Evolutionary conservation across 2,329 filamentous ascomycete genomes (phyloP), one percentile per base, ranked within the genome.

Genomic region (Clarireedia monteithiana): DNA sequence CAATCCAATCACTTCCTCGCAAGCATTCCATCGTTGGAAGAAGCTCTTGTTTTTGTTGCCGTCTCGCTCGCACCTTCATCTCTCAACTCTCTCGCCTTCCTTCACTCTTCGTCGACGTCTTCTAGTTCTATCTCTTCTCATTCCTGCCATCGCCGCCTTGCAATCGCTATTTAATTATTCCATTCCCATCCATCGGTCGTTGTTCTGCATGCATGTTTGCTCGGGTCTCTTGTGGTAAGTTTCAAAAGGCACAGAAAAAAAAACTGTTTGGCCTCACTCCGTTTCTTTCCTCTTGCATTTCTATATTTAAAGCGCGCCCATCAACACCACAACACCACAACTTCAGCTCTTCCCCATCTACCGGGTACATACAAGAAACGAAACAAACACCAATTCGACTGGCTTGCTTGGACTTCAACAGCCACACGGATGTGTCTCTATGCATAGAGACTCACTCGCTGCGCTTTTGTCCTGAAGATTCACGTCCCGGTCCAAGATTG

Each of bases 241-340:
- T 23, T 20, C 30, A 34, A 12, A 34, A 12, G 27, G 6, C 24
- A 24, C 20, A 20, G 20, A 10, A 30, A 50, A 24, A 38, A 26
- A 9, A 27, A 26, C 24, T 14, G 15, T 12, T 27, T 20, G 42
- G 17, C 42, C 23, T 45, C 23, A 12, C 17, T 23, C 17, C 12
- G 3, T 50, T 50, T 7, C 3, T 17, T 23, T 34, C n/a, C 24
- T 3, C 24, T 53, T 34, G 15, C 3, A 20, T 39, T 26, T 53
- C 51, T 23, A 48, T 26, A 23, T 53, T 53, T 53, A 53, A 48
- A 48, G 38, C 36, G 30, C 44, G 30, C 51, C 42, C 42, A 53
- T 53, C 51, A 48, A 53, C 51, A 48, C 12, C 7, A 3, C 24
- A 24, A 23, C 24, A 48, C 12, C 7, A 3, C 24, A 24, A 23